Conservation (phyloP, 2,329 filamentous ascomycete genomes). For the Ascomycota sp. region DNA sequence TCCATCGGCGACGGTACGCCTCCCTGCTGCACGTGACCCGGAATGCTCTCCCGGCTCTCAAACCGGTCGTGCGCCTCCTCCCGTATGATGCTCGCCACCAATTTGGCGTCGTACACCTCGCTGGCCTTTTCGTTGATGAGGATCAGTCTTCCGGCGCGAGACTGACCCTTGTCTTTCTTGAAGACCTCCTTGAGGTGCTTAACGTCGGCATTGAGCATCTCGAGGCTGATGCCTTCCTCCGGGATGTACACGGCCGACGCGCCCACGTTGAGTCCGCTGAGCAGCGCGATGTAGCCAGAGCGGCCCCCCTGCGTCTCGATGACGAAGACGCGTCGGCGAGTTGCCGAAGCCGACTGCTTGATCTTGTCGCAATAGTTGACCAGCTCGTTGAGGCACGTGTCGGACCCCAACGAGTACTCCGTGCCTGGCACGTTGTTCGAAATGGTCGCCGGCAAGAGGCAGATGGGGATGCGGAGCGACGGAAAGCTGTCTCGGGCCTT, state of each 20-base stretch:
- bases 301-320: constrained; percentile 94
- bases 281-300: constrained; percentile 81
- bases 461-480: constrained; percentile 80
- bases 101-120: constrained; percentile 73
- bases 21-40: constrained; percentile 87
- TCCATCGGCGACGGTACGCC: constrained; percentile 92
- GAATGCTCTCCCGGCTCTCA: constrained; percentile 77
- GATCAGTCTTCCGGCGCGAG: constrained; percentile 78
- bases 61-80: constrained; percentile 85
- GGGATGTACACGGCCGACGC: constrained; percentile 90
- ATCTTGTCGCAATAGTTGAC: constrained; percentile 95
- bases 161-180: constrained; percentile 65
- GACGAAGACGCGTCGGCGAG: constrained; percentile 83
- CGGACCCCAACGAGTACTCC: constrained; percentile 89
- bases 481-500: constrained; percentile 60
- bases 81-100: constrained; percentile 88
- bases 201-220: constrained; percentile 84
- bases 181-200: constrained; percentile 76
- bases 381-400: constrained; percentile 89
- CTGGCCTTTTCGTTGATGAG: constrained; percentile 94
- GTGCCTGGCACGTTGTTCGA: constrained; percentile 97
- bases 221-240: constrained; percentile 83
- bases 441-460: constrained; percentile 84
- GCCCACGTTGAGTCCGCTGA: constrained; percentile 79
- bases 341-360: constrained; percentile 88